Conservation (phyloP, 345 rosid genomes). For the Brassica carinata region DNA sequence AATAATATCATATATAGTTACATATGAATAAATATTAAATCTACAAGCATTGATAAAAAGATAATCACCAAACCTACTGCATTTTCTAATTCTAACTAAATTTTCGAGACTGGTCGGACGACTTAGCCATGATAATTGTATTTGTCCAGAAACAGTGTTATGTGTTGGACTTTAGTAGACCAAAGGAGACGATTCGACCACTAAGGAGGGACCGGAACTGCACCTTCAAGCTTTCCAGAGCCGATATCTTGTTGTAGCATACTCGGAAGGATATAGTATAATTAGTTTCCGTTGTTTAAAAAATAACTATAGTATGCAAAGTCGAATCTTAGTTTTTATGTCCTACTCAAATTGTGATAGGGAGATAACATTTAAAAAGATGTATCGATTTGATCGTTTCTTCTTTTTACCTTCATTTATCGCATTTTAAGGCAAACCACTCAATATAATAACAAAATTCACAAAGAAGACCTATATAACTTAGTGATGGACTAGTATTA, state of each 20-base stretch:
- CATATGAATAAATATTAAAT: background rate
- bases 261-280: background rate
- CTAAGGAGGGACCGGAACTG: background rate
- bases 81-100: background rate
- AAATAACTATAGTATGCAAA: background rate
- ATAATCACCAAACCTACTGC: background rate
- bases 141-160: background rate
- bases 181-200: background rate
- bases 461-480: conserved; percentile 26
- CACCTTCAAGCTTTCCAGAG: background rate
- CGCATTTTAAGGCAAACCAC: conserved; percentile 30
- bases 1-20: background rate
- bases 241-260: background rate
- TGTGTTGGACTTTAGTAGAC: background rate
- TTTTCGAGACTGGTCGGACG: background rate
- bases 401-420: background rate
- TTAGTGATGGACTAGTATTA: conserved; percentile 16
- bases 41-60: background rate
- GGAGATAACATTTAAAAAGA: background rate
- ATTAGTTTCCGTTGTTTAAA: background rate
- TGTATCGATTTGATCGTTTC: background rate
- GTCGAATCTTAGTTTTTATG: background rate
- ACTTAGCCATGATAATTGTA: background rate
- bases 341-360: background rate
- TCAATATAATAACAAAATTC: conserved; percentile 16